Base-by-base conservation (phyloP, 148 eudicot species). In the Rhododendron ovatum region DNA sequence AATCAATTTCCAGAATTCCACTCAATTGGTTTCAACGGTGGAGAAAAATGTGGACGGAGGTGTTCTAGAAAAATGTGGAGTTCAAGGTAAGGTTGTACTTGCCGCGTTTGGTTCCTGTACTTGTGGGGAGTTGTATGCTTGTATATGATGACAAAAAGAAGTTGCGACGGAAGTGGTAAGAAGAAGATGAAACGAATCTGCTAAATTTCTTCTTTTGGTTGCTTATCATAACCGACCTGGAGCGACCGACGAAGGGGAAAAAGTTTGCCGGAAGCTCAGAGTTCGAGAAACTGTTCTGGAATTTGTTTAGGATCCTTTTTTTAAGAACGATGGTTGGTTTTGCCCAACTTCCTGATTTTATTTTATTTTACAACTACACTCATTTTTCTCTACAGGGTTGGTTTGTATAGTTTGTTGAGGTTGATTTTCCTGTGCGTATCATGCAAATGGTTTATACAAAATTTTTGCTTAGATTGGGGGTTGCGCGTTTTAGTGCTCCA, bases 21-120 rank as follows among this genome's bases (percentile, higher is more conserved):
- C 63, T 69, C 30, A 89, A 71, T 83, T 88, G 91, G 93, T 63
- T 88, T 82, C 92, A 78, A 83, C 78, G 78, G 85, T 77, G 88
- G 37, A 88, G 80, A 59, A 78, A 39, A 47, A 91, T 47, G 76
- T 69, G 85, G 74, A 77, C 51, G 84, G 83, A 82, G 84, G 71
- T 82, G 80, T 87, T 87, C 83, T 87, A 82, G 83, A 30, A 30
- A 30, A 30, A 30, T 30, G 30, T 30, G 30, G 30, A 30, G 30
- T 30, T 30, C 30, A 30, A 30, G 43, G 51, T 10, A 11, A 41
- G 45, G 45, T 1, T 41, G 74, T 30, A 41, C 41, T 33, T 14
- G 37, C 3, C 8, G 20, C 1, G 17, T 71, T 71, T 0, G 39
- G 41, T 14, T 71, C 37, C 37, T 71, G 39, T 33, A 13, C 18